These are phyloP conservation scores for Opeltia flavorubescens DNA, from an alignment of 495 filamentous ascomycete genomes.

Conservation along the genomic window DNA sequence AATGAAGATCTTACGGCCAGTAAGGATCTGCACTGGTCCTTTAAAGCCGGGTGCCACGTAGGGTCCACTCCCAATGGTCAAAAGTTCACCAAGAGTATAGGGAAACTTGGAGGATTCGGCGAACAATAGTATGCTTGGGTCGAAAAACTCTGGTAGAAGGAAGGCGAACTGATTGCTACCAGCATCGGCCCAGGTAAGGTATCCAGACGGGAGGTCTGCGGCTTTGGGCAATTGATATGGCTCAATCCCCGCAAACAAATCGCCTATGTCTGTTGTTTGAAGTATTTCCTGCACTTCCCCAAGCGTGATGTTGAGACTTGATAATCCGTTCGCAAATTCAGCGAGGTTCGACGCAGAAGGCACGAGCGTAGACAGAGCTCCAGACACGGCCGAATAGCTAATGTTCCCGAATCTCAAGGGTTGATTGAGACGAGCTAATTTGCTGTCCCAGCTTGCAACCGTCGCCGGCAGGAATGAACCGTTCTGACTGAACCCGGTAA, in stretches of 20 bases:
- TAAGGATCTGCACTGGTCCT: constrained; percentile 34
- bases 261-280: constrained; percentile 12
- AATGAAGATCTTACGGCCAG: constrained; percentile 20
- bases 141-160: constrained; percentile 31
- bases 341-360: neutral
- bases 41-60: constrained; percentile 20
- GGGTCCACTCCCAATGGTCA: constrained; percentile 24
- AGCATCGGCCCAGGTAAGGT: constrained; percentile 29
- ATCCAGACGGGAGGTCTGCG: constrained; percentile 25
- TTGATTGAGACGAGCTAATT: constrained; percentile 30
- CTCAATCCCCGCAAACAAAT: constrained; percentile 13
- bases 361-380: neutral
- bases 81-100: constrained; percentile 33
- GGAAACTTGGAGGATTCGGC: constrained; percentile 34
- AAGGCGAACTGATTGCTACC: constrained; percentile 29
- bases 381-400: constrained; percentile 2
- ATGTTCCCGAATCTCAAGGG: constrained; percentile 25
- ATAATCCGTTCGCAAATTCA: neutral
- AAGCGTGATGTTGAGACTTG: neutral
- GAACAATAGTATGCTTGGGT: constrained; percentile 25
- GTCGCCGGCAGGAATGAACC: constrained; percentile 22
- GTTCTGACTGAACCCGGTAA: constrained; percentile 42
- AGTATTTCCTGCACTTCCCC: constrained; percentile 6
- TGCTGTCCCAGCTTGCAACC: constrained; percentile 29
- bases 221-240: constrained; percentile 6